A percentile compares a stretch with the other conserved stretches of the same genome.
Conservation (phyloP, 352 stramenopile genomes). For the Globisporangium spiculum region DNA sequence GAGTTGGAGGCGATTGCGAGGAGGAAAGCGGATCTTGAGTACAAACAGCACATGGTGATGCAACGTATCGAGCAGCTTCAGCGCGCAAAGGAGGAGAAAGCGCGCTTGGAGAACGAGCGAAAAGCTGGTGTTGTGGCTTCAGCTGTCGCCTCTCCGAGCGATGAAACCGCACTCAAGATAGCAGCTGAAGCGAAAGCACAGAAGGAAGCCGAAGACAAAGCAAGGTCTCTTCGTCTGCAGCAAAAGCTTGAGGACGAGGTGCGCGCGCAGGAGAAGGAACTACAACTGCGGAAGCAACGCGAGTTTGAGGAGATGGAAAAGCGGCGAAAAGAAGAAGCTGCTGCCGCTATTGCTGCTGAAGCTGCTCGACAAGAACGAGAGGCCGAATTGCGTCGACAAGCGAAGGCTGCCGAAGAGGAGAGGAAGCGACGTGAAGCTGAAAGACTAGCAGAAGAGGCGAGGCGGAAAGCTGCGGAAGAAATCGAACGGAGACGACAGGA, state of each 20-base stretch:
- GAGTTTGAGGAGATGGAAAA: constrained; percentile 21
- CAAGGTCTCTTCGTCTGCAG: constrained; percentile 15
- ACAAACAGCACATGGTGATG: constrained; percentile 50
- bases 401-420: constrained; percentile 41
- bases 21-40: constrained; percentile 54
- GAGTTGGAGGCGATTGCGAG: constrained; percentile 61
- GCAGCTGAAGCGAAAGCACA: constrained; percentile 22
- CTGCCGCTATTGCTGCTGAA: constrained; percentile 7
- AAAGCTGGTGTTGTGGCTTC: constrained; percentile 20
- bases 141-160: constrained; percentile 2
- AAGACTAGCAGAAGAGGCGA: constrained; percentile 35
- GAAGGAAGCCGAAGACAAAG: constrained; percentile 34
- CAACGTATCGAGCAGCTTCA: constrained; percentile 48
- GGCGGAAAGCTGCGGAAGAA: constrained; percentile 34
- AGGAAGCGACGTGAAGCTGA: constrained; percentile 26
- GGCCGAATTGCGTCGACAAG: constrained; percentile 23
- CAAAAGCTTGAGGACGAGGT: constrained; percentile 14
- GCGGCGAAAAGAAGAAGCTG: constrained; percentile 29
- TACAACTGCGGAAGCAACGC: constrained; percentile 9
- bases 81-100: constrained; percentile 49
- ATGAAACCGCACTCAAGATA: constrained; percentile 15
- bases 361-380: constrained; percentile 13
- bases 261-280: constrained; percentile 15
- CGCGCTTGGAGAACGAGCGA: constrained; percentile 28
- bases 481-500: constrained; percentile 43